These are phyloP conservation scores for Thelephora ganbajun DNA, from an alignment of 768 basidiomycete genomes.

Conservation along the genomic window DNA sequence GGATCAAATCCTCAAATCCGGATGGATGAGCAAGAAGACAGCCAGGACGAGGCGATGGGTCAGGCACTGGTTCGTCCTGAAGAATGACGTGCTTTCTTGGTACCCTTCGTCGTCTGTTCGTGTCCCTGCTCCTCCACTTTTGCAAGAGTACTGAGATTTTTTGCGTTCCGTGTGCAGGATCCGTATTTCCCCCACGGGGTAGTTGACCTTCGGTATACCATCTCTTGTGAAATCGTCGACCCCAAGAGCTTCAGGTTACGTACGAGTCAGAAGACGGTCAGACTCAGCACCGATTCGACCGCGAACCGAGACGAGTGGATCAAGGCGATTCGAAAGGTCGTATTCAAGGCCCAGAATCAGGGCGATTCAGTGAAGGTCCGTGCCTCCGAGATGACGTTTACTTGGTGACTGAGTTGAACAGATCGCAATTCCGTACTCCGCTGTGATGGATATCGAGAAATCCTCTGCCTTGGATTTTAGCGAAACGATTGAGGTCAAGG, in stretches of 20 bases:
- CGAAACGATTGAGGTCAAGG: constrained; percentile 91
- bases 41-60: constrained; percentile 84
- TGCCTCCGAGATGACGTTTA: neutral
- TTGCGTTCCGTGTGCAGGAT: constrained; percentile 37
- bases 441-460: constrained; percentile 78
- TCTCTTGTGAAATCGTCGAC: constrained; percentile 68
- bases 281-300: constrained; percentile 63
- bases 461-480: constrained; percentile 89
- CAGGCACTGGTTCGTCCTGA: constrained; percentile 93
- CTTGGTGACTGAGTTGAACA: constrained; percentile 11
- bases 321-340: constrained; percentile 84
- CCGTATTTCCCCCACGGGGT: constrained; percentile 97
- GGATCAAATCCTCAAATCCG: constrained; percentile 91
- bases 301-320: constrained; percentile 92
- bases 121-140: constrained; percentile 3
- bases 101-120: constrained; percentile 84
- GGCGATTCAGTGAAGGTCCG: constrained; percentile 87
- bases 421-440: constrained; percentile 92
- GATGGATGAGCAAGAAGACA: constrained; percentile 76
- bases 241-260: constrained; percentile 74
- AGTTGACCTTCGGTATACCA: constrained; percentile 87
- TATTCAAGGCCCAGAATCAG: constrained; percentile 93
- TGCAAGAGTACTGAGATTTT: constrained; percentile 1
- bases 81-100: constrained; percentile 95
- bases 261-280: constrained; percentile 66